Evolutionary conservation across 129 eudicot genomes (phyloP), one percentile per base, ranked within the genome.

Genomic region (Flaveria bidentis): DNA sequence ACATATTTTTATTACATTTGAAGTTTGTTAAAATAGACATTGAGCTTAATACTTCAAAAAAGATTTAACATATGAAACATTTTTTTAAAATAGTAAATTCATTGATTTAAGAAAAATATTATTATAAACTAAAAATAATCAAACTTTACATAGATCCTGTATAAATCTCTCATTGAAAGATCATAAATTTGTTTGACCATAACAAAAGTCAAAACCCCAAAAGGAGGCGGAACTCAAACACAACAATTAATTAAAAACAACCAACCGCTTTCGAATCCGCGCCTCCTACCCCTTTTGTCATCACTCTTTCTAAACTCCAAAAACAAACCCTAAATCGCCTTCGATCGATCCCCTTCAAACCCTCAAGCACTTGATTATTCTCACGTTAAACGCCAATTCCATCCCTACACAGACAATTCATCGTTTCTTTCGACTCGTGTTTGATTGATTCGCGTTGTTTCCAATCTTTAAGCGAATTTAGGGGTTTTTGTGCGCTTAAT

Each of bases 181-280:
- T 67, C 20, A 11, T 5, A 11, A 45, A 22, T 46, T 33, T 50
- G 18, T 72, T 53, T 10, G 50, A 42, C 36, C 36, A 30, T 4
- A 2, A 0, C 30, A 52, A 15, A 60, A 73, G 78, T 73, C 78
- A 74, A 74, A 74, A 61, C 56, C 78, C 58, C 60, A 10, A 17
- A 41, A 67, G 28, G 22, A 49, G 74, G 84, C 88, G 91, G 82
- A 84, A 75, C 77, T 78, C 83, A 78, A 82, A 81, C 26, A 77
- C 71, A 74, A 60, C 30, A 39, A 68, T 72, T 71, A 84, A 84
- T 53, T 80, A 30, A 58, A 78, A 75, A 73, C 49, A 26, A 60
- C 11, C 70, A 62, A 58, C n/a, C 72, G 22, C 64, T 66, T 75
- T 64, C 63, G 47, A 47, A 78, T 87, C 92, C 85, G 88, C 82